A percentile compares a stretch with the other conserved stretches of the same genome.
These are phyloP conservation scores for Jacaranda copaia DNA, from an alignment of 257 asterid species.

Conservation along the genomic window DNA sequence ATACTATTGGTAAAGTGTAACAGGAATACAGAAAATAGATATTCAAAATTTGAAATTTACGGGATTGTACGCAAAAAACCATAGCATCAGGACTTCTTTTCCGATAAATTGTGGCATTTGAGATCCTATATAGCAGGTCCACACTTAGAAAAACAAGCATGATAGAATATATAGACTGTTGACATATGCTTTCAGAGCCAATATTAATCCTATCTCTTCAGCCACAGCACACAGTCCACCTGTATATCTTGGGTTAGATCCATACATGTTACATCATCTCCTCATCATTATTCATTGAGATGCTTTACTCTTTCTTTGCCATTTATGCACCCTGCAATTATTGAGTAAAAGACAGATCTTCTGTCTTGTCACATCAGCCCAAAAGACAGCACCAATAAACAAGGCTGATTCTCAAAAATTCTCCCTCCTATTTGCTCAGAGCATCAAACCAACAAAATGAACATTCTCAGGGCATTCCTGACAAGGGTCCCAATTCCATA, in stretches of 20 bases:
- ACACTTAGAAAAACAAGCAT: constrained; percentile 8
- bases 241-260: constrained; percentile 43
- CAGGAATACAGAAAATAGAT: too few species aligned
- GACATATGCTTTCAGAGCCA: constrained; percentile 18
- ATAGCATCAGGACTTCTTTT: too few species aligned
- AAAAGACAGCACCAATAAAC: constrained; percentile 43
- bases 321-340: constrained; percentile 46
- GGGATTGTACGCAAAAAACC: background rate
- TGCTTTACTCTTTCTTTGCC: constrained; percentile 43
- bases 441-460: constrained; percentile 43
- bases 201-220: constrained; percentile 29
- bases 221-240: constrained; percentile 40
- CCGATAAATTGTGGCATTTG: background rate
- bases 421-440: constrained; percentile 30
- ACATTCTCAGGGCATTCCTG: constrained; percentile 44
- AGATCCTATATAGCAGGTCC: background rate
- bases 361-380: constrained; percentile 60
- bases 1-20: background rate
- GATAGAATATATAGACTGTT: background rate
- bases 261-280: constrained; percentile 62
- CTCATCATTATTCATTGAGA: constrained; percentile 42
- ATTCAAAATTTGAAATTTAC: background rate
- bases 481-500: constrained; percentile 58
- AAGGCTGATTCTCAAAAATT: constrained; percentile 40
- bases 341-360: constrained; percentile 57